A percentile compares a stretch with the other conserved stretches of the same genome.
Evolutionary conservation across 176 grass and related monocot species (phyloP).

Genomic region (Triticum dicoccoides): DNA sequence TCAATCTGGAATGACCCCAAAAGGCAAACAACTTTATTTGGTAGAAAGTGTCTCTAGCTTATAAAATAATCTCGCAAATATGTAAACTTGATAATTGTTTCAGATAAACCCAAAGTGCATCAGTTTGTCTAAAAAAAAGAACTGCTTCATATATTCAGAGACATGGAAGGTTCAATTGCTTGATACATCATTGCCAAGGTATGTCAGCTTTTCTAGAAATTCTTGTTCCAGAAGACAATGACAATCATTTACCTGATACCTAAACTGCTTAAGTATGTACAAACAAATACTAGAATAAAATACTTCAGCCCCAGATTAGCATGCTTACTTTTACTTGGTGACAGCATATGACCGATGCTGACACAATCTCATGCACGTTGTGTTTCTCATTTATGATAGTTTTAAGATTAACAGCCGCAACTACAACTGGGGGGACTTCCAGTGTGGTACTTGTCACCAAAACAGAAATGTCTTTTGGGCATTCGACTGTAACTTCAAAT

Average conservation of each 20-base stretch:
- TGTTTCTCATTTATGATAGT: conserved; percentile 79
- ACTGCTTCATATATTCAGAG: background rate
- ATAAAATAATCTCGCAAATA: background rate
- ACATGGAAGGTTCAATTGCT: conserved; percentile 7
- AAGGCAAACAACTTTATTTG: conserved; percentile 24
- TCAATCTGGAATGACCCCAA: conserved; percentile 63
- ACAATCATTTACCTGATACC: background rate
- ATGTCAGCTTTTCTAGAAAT: background rate
- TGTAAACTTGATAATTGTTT: background rate
- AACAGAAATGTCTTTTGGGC: conserved; percentile 77
- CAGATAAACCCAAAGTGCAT: background rate
- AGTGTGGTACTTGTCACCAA: conserved; percentile 48
- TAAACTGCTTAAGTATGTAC: background rate
- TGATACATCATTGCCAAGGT: conserved; percentile 3
- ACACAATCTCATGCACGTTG: conserved; percentile 91
- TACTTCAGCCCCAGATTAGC: conserved; percentile 12
- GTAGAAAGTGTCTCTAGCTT: background rate
- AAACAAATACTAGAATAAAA: conserved; percentile 19
- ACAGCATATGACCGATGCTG: conserved; percentile 94
- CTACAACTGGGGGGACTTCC: conserved; percentile 76
- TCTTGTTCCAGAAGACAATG: background rate
- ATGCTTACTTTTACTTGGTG: conserved; percentile 78
- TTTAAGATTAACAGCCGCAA: conserved; percentile 90
- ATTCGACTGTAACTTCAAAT: conserved; percentile 85
- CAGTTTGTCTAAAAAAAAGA: background rate